phyloP scores from a whole-genome alignment of 2,329 filamentous ascomycete species.

The Pseudocercospora fuligena region DNA sequence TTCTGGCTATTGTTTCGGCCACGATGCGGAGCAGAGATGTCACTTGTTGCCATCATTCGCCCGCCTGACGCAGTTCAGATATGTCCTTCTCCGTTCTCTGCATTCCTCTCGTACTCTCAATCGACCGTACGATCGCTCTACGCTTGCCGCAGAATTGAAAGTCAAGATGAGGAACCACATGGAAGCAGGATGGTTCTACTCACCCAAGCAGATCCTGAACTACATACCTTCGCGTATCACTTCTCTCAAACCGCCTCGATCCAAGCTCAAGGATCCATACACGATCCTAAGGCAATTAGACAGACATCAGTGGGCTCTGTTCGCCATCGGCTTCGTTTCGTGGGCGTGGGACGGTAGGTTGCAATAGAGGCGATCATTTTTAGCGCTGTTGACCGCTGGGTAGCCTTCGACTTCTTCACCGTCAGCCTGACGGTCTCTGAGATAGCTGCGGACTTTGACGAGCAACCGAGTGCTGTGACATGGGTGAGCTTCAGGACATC shows the following conservation, averaged over 20 bases:
- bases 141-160: neutral
- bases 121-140: neutral
- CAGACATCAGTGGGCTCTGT: slow-evolving; percentile 41
- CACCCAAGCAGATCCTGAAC: slow-evolving; percentile 24
- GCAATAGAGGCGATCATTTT: neutral
- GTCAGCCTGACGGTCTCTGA: slow-evolving; percentile 9
- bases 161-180: slow-evolving; percentile 29
- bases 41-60: neutral
- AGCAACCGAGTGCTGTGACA: slow-evolving; percentile 4
- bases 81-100: neutral
- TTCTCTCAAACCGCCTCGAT: slow-evolving; percentile 26
- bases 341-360: slow-evolving; percentile 61
- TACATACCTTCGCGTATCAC: slow-evolving; percentile 30
- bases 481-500: neutral
- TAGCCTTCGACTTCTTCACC: slow-evolving; percentile 59
- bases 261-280: slow-evolving; percentile 36
- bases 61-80: neutral
- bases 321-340: slow-evolving; percentile 29
- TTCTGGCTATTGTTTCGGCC: neutral
- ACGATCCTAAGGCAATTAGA: slow-evolving; percentile 37
- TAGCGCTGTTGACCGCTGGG: neutral
- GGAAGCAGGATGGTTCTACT: slow-evolving; percentile 34
- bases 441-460: slow-evolving; percentile 15
- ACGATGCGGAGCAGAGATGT: neutral
- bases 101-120: neutral